A percentile compares a stretch with the other conserved stretches of the same genome.
Conservation (phyloP, 208 protist species). For the Entamoeba invadens region DNA sequence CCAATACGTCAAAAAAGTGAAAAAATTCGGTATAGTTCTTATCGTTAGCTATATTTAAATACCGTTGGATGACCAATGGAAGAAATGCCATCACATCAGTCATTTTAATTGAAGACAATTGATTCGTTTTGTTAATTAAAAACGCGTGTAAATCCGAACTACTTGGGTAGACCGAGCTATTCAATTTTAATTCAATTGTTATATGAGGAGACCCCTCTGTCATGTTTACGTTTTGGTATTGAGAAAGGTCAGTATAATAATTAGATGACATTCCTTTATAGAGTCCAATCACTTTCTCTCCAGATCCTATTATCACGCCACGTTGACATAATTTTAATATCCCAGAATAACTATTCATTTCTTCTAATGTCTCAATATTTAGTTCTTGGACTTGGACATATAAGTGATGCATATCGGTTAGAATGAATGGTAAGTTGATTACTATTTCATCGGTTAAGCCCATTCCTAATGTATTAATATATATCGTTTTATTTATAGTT, state of each 20-base stretch:
- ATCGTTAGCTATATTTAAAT: not conserved
- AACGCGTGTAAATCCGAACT: not conserved
- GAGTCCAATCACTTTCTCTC: not conserved
- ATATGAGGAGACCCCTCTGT: not conserved
- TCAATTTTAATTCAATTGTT: not conserved
- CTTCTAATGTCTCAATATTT: not conserved
- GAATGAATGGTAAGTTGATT: not conserved
- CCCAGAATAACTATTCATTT: not conserved
- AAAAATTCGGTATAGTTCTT: not conserved
- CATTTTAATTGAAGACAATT: not conserved
- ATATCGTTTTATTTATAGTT: not conserved
- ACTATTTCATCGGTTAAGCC: not conserved
- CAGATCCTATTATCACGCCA: not conserved
- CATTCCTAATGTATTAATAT: not conserved
- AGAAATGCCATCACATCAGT: not conserved
- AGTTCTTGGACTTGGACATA: not conserved
- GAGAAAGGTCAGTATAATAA: not conserved
- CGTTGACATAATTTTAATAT: not conserved
- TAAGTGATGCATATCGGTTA: not conserved
- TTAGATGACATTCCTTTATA: not conserved
- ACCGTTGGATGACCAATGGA: not conserved
- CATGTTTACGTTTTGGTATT: not conserved
- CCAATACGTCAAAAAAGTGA: not conserved
- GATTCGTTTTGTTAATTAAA: not conserved
- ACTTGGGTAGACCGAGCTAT: not conserved